These are phyloP conservation scores for Gossypium herbaceum DNA, from an alignment of 345 rosid species.

Conservation along the genomic window DNA sequence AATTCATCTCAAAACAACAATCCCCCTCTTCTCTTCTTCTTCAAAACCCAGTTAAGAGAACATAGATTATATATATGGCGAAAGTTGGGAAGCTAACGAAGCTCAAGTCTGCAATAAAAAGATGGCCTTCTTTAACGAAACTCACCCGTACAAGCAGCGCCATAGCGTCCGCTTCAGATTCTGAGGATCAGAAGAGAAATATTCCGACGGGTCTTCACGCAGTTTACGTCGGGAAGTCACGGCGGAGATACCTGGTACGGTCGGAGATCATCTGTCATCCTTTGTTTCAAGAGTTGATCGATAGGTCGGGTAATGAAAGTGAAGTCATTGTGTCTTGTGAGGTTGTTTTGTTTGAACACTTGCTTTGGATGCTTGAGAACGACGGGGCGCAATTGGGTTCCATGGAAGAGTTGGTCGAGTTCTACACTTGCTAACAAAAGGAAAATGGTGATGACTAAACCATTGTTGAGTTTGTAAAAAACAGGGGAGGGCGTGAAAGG, in stretches of 20 bases:
- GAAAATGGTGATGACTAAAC: not conserved
- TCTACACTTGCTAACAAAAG: constrained; percentile 42
- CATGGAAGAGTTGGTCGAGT: constrained; percentile 66
- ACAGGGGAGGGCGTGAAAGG: not conserved
- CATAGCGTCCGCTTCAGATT: constrained; percentile 14
- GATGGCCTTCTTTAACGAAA: constrained; percentile 75
- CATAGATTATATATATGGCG: constrained; percentile 40
- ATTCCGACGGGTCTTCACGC: constrained; percentile 34
- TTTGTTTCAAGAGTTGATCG: constrained; percentile 67
- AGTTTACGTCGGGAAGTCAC: constrained; percentile 86
- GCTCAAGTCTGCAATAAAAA: constrained; percentile 86
- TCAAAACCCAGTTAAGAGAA: too few species aligned
- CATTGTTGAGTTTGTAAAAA: not conserved
- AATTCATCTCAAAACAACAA: constrained; percentile 1
- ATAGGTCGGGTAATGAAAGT: constrained; percentile 41
- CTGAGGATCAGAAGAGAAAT: not conserved
- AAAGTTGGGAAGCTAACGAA: constrained; percentile 67
- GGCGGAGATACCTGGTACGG: constrained; percentile 63
- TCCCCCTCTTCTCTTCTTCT: constrained; percentile 7
- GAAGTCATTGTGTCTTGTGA: constrained; percentile 69
- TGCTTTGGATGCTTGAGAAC: constrained; percentile 86
- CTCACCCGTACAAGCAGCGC: constrained; percentile 28
- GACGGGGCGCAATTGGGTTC: constrained; percentile 52
- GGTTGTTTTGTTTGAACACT: constrained; percentile 88
- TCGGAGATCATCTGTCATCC: constrained; percentile 66